Evolutionary conservation across 2,329 filamentous ascomycete genomes (phyloP).

Genomic region (Hypoxylon sp.): DNA sequence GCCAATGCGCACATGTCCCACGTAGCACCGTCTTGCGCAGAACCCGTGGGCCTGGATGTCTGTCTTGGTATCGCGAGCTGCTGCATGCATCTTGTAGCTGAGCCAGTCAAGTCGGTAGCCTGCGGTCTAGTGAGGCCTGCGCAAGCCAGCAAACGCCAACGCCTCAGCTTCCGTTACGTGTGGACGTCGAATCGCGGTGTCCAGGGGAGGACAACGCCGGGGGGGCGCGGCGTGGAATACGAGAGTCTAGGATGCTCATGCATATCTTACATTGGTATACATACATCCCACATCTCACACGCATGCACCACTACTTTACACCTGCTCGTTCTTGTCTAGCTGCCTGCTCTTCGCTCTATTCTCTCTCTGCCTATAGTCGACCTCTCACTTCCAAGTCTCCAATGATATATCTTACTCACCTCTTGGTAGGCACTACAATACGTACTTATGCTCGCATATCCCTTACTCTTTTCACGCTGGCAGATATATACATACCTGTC

Average conservation of each 20-base stretch:
- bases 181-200: slow-evolving; percentile 1
- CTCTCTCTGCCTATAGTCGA: background rate
- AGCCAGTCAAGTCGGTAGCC: slow-evolving; percentile 5
- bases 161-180: background rate
- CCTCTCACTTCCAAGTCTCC: background rate
- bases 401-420: background rate
- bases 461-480: too few relatives aligned
- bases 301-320: too few relatives aligned
- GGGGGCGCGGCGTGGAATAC: slow-evolving; percentile 12
- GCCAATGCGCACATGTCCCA: slow-evolving; percentile 10
- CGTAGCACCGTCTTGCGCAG: slow-evolving; percentile 10
- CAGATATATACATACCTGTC: background rate
- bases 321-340: too few relatives aligned
- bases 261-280: slow-evolving; percentile 5
- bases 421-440: too few relatives aligned
- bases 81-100: slow-evolving; percentile 24
- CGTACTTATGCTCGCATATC: too few relatives aligned
- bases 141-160: slow-evolving; percentile 4
- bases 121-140: background rate
- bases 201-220: background rate
- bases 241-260: slow-evolving; percentile 20
- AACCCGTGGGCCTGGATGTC: slow-evolving; percentile 17
- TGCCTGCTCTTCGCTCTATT: background rate
- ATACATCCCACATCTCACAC: background rate
- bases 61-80: background rate